Conservation (phyloP, 2,329 filamentous ascomycete species). For the Colletotrichum sp. region DNA sequence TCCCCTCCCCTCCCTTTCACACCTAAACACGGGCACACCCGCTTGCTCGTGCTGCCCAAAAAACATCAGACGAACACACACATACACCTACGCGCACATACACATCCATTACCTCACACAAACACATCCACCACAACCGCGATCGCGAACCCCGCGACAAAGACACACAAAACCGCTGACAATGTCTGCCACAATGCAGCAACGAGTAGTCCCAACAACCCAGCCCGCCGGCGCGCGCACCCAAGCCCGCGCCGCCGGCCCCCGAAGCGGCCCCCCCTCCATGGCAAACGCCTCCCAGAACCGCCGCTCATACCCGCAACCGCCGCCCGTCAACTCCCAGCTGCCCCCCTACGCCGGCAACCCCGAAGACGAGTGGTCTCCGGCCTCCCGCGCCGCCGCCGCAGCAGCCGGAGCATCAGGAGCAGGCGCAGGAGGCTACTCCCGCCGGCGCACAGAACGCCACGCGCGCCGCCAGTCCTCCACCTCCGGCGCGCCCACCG, state of each 20-base stretch:
- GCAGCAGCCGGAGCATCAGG: background rate
- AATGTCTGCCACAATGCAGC: slow-evolving; percentile 5
- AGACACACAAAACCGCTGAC: background rate
- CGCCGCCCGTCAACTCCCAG: slow-evolving; percentile 7
- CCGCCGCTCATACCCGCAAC: slow-evolving; percentile 12
- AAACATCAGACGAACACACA: background rate
- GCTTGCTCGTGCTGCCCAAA: background rate
- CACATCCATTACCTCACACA: background rate
- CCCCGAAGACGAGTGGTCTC: slow-evolving; percentile 13
- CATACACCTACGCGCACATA: background rate
- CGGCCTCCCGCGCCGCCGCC: background rate
- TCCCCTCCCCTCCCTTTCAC: background rate
- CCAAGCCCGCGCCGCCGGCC: slow-evolving; percentile 13
- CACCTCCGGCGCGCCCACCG: background rate
- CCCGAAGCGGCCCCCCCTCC: slow-evolving; percentile 10
- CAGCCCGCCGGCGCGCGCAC: background rate
- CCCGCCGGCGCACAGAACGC: slow-evolving; percentile 18
- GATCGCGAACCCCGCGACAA: background rate
- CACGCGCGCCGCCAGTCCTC: slow-evolving; percentile 21
- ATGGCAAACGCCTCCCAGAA: slow-evolving; percentile 17
- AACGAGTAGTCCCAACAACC: slow-evolving; percentile 6
- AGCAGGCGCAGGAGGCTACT: background rate
- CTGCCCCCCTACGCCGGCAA: slow-evolving; percentile 11
- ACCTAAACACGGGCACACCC: background rate
- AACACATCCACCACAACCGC: background rate